Percentiles rank a stretch among this genome's conserved stretches.
phyloP scores from a whole-genome alignment of 805 yeast genomes.

The Vanderwaltozyma polyspora region DNA sequence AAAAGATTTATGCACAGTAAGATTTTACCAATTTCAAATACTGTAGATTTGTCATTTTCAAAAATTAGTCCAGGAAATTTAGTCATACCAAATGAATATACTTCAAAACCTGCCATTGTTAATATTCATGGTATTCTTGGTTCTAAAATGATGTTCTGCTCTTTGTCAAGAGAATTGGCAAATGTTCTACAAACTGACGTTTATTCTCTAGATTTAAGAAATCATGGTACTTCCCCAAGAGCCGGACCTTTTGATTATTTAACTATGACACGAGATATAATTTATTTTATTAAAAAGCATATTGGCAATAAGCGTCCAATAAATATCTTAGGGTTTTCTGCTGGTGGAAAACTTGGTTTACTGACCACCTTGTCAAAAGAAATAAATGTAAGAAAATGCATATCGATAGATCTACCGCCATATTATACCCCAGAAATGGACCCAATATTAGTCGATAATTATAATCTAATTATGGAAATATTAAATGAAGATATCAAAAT shows the following conservation, averaged over 20 bases:
- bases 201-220: constrained; percentile 40
- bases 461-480: constrained; percentile 14
- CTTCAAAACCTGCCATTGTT: constrained; percentile 29
- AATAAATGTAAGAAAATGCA: constrained; percentile 28
- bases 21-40: not conserved
- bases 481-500: constrained; percentile 12
- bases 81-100: not conserved
- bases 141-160: constrained; percentile 33
- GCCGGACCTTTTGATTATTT: constrained; percentile 36
- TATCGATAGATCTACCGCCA: constrained; percentile 33
- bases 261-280: constrained; percentile 34
- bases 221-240: constrained; percentile 42
- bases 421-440: constrained; percentile 16
- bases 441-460: constrained; percentile 12
- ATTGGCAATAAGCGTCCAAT: constrained; percentile 21
- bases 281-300: constrained; percentile 24
- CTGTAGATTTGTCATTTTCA: constrained; percentile 1
- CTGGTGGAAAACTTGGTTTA: constrained; percentile 54
- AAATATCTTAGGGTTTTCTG: constrained; percentile 40
- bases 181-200: constrained; percentile 26
- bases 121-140: constrained; percentile 48
- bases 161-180: constrained; percentile 30
- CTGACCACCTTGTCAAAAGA: constrained; percentile 27
- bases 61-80: not conserved
- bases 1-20: not conserved